phyloP scores from a whole-genome alignment of 164 flowering plant genomes.

The Vitis rotundifolia region DNA sequence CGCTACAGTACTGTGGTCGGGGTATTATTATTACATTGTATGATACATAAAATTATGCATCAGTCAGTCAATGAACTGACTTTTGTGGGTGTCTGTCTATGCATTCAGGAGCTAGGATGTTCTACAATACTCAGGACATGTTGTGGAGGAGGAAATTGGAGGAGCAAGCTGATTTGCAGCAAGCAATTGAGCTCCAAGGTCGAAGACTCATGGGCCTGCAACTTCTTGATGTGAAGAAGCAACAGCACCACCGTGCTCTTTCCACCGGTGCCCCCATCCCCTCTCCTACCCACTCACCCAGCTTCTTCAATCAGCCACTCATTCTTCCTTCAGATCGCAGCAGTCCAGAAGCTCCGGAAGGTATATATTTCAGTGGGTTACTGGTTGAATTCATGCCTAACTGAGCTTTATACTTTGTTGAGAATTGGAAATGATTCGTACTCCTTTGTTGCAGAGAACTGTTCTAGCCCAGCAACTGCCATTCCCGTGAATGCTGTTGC shows the following conservation, averaged over 20 bases:
- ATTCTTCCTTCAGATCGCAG: conserved; percentile 17
- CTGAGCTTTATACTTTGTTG: no score
- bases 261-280: conserved; percentile 44
- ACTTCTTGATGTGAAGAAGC: conserved; percentile 58
- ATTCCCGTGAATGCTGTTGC: conserved; percentile 5
- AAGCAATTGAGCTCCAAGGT: conserved; percentile 59
- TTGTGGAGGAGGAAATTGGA: conserved; percentile 61
- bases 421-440: not conserved
- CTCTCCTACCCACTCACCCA: conserved; percentile 39
- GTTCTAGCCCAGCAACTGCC: conserved; percentile 12
- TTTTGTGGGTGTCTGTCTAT: not conserved
- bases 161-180: conserved; percentile 60
- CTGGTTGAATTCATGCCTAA: not conserved
- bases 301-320: conserved; percentile 25
- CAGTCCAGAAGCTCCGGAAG: conserved; percentile 32
- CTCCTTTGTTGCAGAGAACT: conserved; percentile 22
- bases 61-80: not conserved
- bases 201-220: conserved; percentile 54
- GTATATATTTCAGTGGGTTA: conserved; percentile 6
- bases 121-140: conserved; percentile 48
- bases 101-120: conserved; percentile 48
- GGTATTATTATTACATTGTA: no score
- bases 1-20: no score
- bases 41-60: no score
- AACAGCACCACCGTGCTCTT: conserved; percentile 44